These are phyloP conservation scores for Collybia sp. DNA, from an alignment of 768 basidiomycete genomes.

Conservation along the genomic window DNA sequence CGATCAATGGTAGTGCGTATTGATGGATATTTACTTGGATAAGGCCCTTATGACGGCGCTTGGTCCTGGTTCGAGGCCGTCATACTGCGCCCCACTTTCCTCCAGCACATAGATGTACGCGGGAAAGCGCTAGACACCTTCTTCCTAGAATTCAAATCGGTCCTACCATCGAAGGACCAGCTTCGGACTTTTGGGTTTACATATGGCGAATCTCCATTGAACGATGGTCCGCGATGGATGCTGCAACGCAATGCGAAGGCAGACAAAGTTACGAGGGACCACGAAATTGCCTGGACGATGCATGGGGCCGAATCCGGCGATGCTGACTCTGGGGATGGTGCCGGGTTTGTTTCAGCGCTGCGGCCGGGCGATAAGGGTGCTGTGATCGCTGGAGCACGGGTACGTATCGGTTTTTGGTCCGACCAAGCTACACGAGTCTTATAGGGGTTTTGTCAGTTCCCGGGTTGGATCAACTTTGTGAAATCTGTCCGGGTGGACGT, in stretches of 20 bases:
- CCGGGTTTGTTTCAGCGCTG: slow-evolving; percentile 15
- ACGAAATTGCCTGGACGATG: slow-evolving; percentile 19
- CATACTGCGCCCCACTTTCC: slow-evolving; percentile 24
- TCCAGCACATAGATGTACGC: too few relatives aligned
- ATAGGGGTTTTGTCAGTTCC: too few relatives aligned
- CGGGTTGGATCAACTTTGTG: too few relatives aligned
- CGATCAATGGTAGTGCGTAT: not conserved
- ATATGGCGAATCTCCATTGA: not conserved
- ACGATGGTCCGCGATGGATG: too few relatives aligned
- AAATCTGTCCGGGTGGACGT: too few relatives aligned
- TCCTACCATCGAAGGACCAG: not conserved
- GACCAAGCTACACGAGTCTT: too few relatives aligned
- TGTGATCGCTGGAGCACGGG: slow-evolving; percentile 23
- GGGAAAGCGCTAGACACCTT: not conserved
- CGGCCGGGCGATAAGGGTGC: slow-evolving; percentile 15
- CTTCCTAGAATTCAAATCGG: not conserved
- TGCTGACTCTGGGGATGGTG: slow-evolving; percentile 8
- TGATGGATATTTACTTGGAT: not conserved
- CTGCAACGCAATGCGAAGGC: slow-evolving; percentile 25
- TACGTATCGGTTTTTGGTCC: too few relatives aligned
- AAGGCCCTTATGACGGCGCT: slow-evolving; percentile 24
- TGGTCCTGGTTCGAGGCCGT: slow-evolving; percentile 29
- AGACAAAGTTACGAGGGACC: slow-evolving; percentile 6
- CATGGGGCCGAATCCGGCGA: slow-evolving; percentile 6
- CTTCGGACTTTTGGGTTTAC: not conserved